phyloP scores from a whole-genome alignment of 495 filamentous ascomycete species.

The Cetradonia linearis region DNA sequence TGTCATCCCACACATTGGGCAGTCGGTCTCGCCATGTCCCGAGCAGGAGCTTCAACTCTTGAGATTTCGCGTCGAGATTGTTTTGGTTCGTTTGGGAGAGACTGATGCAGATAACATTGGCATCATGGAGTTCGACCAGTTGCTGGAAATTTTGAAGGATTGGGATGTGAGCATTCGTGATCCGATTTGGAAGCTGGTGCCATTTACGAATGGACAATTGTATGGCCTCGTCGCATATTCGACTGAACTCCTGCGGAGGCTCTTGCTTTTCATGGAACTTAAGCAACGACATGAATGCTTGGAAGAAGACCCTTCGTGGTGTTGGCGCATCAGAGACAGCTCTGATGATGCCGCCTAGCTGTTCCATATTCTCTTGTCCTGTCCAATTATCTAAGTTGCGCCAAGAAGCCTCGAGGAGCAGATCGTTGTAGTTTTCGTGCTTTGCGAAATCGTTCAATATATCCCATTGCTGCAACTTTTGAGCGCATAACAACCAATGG shows the following conservation, averaged over 20 bases:
- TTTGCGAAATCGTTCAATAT: slow-evolving; percentile 96
- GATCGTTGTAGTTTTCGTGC: slow-evolving; percentile 95
- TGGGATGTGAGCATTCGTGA: slow-evolving; percentile 92
- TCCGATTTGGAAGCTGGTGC: slow-evolving; percentile 87
- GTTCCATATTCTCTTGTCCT: slow-evolving; percentile 70
- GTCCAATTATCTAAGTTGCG: slow-evolving; percentile 88
- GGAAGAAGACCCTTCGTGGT: slow-evolving; percentile 86
- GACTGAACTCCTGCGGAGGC: slow-evolving; percentile 65
- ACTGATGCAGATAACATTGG: slow-evolving; percentile 87
- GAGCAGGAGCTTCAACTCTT: slow-evolving; percentile 87
- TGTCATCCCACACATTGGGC: slow-evolving; percentile 98
- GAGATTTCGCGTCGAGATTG: slow-evolving; percentile 89
- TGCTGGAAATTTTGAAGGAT: slow-evolving; percentile 96
- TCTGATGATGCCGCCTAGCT: slow-evolving; percentile 83
- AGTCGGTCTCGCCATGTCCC: slow-evolving; percentile 92
- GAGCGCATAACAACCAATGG: slow-evolving; percentile 93
- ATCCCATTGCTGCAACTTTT: slow-evolving; percentile 99
- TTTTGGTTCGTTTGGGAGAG: slow-evolving; percentile 67
- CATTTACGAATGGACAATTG: slow-evolving; percentile 95
- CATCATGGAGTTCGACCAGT: slow-evolving; percentile 96
- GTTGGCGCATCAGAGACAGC: slow-evolving; percentile 95
- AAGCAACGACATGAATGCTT: slow-evolving; percentile 91
- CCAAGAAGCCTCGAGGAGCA: slow-evolving; percentile 93
- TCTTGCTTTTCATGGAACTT: slow-evolving; percentile 88
- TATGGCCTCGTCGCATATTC: slow-evolving; percentile 88